Evolutionary conservation across 1,139 yeast genomes (phyloP).

Genomic region (Taphrina deformans): DNA sequence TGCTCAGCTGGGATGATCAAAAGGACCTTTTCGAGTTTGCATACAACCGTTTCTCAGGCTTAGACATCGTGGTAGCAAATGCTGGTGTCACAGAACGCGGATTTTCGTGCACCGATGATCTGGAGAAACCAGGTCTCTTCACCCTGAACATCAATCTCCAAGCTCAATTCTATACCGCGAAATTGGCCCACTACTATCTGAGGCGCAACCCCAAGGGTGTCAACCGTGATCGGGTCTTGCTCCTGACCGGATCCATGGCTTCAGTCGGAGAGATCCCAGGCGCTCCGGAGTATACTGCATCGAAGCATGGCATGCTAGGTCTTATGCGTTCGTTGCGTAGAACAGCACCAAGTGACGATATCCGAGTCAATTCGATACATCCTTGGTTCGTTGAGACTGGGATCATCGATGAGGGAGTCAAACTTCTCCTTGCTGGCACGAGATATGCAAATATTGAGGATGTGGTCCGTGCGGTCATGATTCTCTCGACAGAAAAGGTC

Average conservation of each 20-base stretch:
- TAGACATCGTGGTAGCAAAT: slow-evolving; percentile 32
- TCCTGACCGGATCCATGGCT: slow-evolving; percentile 29
- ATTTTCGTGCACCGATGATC: slow-evolving; percentile 25
- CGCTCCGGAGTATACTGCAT: slow-evolving; percentile 31
- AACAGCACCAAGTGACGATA: slow-evolving; percentile 23
- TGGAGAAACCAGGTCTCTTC: slow-evolving; percentile 16
- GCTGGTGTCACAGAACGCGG: slow-evolving; percentile 33
- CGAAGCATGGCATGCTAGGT: slow-evolving; percentile 33
- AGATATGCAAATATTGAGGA: slow-evolving; percentile 23
- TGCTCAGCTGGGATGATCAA: slow-evolving; percentile 25
- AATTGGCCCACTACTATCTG: slow-evolving; percentile 25
- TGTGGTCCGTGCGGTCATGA: slow-evolving; percentile 25
- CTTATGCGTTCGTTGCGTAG: slow-evolving; percentile 29
- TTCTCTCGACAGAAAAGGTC: slow-evolving; percentile 1
- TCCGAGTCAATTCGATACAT: slow-evolving; percentile 29
- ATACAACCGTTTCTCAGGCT: slow-evolving; percentile 15
- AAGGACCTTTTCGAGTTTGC: slow-evolving; percentile 18
- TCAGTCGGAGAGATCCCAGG: slow-evolving; percentile 32
- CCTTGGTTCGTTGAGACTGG: slow-evolving; percentile 35
- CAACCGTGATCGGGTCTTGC: slow-evolving; percentile 15
- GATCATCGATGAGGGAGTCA: slow-evolving; percentile 30
- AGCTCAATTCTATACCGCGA: slow-evolving; percentile 26
- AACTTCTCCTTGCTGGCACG: slow-evolving; percentile 25
- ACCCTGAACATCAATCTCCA: slow-evolving; percentile 28
- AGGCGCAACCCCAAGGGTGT: slow-evolving; percentile 19